phyloP scores from a whole-genome alignment of 1,284 basidiomycete species.

The Boletus chippewaensis region DNA sequence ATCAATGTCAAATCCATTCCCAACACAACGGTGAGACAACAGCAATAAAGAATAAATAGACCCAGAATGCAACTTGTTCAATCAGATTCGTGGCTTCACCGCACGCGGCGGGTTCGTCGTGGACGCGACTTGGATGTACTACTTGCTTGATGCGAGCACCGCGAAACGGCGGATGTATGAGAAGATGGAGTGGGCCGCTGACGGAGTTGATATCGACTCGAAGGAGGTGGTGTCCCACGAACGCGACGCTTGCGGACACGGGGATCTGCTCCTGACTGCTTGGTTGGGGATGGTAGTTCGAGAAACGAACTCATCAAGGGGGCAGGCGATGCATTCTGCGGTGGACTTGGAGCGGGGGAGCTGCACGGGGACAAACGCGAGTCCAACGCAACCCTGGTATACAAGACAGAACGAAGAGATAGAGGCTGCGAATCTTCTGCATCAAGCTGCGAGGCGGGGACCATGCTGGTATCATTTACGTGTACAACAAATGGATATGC shows the following conservation, averaged over 20 bases:
- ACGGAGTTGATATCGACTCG: constrained; percentile 28
- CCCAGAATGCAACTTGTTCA: neutral
- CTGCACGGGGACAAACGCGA: constrained; percentile 15
- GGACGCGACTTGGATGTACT: constrained; percentile 12
- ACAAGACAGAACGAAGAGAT: constrained; percentile 30
- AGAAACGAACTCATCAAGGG: constrained; percentile 7
- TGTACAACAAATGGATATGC: constrained; percentile 49
- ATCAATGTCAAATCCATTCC: constrained; percentile 10
- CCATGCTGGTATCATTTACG: constrained; percentile 29
- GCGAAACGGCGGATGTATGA: constrained; percentile 14
- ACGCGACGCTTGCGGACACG: constrained; percentile 14
- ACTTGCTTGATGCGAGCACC: constrained; percentile 9
- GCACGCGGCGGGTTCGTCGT: constrained; percentile 15
- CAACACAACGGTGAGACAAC: constrained; percentile 20
- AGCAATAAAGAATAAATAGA: constrained; percentile 32
- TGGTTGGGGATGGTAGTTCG: constrained; percentile 11
- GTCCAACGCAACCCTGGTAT: constrained; percentile 34
- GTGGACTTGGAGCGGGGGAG: constrained; percentile 8
- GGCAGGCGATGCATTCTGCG: constrained; percentile 9
- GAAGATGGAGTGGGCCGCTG: constrained; percentile 23
- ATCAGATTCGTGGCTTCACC: constrained; percentile 6
- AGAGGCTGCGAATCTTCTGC: constrained; percentile 28
- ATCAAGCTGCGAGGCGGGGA: constrained; percentile 38
- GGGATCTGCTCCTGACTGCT: constrained; percentile 5
- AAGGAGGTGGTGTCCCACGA: constrained; percentile 10